Evolutionary conservation across 2,329 filamentous ascomycete genomes (phyloP), one percentile per base, ranked within the genome.

Genomic region (Coniochaeta pulveracea): DNA sequence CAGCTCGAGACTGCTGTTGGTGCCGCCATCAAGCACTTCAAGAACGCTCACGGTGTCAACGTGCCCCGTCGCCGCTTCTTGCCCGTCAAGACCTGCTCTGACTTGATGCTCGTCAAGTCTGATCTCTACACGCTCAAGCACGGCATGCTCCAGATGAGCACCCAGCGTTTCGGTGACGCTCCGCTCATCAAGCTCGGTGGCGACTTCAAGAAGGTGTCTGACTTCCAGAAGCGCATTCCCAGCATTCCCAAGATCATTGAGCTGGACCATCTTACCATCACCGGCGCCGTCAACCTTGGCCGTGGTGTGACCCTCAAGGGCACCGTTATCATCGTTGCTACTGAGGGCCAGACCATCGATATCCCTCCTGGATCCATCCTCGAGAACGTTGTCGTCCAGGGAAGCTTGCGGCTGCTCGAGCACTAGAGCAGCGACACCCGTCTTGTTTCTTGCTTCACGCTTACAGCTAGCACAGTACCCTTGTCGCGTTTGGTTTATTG

Each of bases 121-220:
- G 91, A 98, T 55, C 76, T 98, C 40, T 98, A 98, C 77, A 93
- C 86, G 8, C 77, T 98, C 48, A 91, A 95, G 77, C 91, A 98
- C 66, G 91, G 91, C 47, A 89, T 96, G 70, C 77, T 98, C 45
- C 76, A 95, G 56, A 93, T 98, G 66, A 93, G 93, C 72, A 79
- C 86, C 46, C 88, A 80, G 69, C 85, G 91, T 47, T 96, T 98
- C 61, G 91, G 91, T 45, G 88, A 91, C 47, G 89, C 91, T 31
- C 91, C 91, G 37, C 74, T 98, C 47, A 98, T 98, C 74, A 98
- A 98, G 81, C 82, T 98, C 35, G 91, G 91, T 49, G 79, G 78
- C 52, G 91, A 98, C 72, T 98, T 98, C 78, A 98, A 98, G 82
- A 98, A 98, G 79, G 91, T 98, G 24, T 96, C 89, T 2, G 91